These are phyloP conservation scores for Cyberlindnera americana DNA, from an alignment of 805 yeast genomes.

Conservation along the genomic window DNA sequence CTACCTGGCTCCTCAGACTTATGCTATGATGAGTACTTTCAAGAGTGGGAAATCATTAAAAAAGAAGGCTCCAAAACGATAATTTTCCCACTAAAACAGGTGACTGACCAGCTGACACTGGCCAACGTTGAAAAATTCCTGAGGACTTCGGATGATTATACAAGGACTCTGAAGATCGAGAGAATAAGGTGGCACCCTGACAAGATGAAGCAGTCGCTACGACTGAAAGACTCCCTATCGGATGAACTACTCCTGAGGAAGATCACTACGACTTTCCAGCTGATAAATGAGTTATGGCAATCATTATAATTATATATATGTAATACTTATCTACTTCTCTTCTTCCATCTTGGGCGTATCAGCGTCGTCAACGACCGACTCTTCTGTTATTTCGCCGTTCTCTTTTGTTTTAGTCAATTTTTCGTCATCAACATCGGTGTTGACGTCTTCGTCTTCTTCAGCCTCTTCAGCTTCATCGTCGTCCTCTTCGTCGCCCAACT, in stretches of 20 bases:
- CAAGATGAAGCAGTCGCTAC: conserved; percentile 40
- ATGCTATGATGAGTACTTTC: conserved; percentile 23
- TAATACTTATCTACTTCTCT: not conserved
- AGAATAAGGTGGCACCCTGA: conserved; percentile 73
- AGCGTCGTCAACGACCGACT: no score
- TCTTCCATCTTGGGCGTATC: conserved; percentile 21
- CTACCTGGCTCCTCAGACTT: not conserved
- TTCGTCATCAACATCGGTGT: conserved; percentile 24
- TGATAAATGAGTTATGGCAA: conserved; percentile 38
- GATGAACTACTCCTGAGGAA: conserved; percentile 18
- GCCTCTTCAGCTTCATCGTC: conserved; percentile 37
- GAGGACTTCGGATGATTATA: conserved; percentile 8
- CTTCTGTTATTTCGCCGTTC: conserved; percentile 1
- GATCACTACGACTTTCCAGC: conserved; percentile 41
- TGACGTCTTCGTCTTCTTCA: conserved; percentile 17
- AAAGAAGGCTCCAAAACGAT: conserved; percentile 14
- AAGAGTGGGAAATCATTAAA: conserved; percentile 27
- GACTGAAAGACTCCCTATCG: conserved; percentile 9
- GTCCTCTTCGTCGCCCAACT: conserved; percentile 27
- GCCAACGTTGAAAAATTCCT: conserved; percentile 19
- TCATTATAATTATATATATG: no score
- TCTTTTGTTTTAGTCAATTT: conserved; percentile 10
- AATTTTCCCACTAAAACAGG: conserved; percentile 30
- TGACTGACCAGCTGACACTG: conserved; percentile 28
- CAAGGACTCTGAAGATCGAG: conserved; percentile 39